Base-by-base conservation (phyloP, 805 yeast species). In the Starmerella vitae region DNA sequence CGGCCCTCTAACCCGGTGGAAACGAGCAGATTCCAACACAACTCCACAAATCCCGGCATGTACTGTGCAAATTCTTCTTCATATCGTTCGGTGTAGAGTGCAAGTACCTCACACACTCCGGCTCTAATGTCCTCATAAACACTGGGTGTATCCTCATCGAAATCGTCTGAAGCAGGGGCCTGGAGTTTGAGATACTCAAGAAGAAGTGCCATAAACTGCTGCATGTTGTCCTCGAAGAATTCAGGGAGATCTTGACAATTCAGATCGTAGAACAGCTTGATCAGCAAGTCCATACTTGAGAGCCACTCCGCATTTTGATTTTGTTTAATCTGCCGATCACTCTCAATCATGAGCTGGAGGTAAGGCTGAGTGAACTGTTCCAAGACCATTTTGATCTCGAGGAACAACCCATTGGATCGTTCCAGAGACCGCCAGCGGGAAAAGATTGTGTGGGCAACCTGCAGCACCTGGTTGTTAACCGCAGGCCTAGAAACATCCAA, bases 211-310 rank as follows among this genome's bases (percentile, higher is more conserved):
- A 93, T 82, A 38, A 93, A 85, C 14, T 62, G 64, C 30, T 68
- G 63, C 59, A 91, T 62, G 57, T 91, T 72, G 61, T 91, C 97
- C 62, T 93, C 99, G 57, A 91, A 91, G 56, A 88, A 91, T 60
- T 86, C 98, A 1, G 99, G 98, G 38, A 91, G 78, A 61, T 91
- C 99, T 62, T 93, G 98, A 61, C 96, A 88, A 59, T 91, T 91
- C 53, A 91, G 72, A 58, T 91, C 99, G 56, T 76, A 84, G 60
- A 82, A 93, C 27, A 93, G 72, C 56, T 91, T 88, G 26, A 79
- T 60, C 38, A 86, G 66, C 18, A 85, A 61, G 36, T 78, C 62
- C 49, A 86, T 59, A 27, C 46, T 39, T 35, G 44, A 42, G 15
- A 48, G 32, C 47, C 49, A 45, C 0, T 72, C 72, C 39, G 66